Evolutionary conservation across 2,329 filamentous ascomycete genomes (phyloP).

Genomic region (Nemania sp.): DNA sequence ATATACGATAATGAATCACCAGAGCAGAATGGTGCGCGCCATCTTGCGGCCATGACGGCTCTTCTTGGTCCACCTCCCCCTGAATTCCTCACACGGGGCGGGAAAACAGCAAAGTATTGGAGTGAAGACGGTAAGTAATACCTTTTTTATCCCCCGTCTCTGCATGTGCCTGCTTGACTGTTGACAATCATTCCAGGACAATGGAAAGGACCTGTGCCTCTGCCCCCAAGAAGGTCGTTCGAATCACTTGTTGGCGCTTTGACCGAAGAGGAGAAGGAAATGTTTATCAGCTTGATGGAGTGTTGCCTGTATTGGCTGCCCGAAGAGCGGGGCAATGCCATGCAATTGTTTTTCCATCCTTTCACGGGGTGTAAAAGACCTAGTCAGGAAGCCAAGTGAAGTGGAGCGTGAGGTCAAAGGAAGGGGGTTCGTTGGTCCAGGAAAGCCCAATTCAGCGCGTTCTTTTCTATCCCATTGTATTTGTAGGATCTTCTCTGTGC

Average conservation of each 20-base stretch:
- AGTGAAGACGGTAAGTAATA: conserved; percentile 9
- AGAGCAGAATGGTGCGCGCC: conserved; percentile 13
- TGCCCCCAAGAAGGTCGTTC: conserved; percentile 7
- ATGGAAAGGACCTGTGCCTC: conserved; percentile 13
- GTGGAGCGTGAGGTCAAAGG: background rate
- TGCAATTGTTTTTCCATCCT: conserved; percentile 12
- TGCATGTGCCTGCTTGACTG: background rate
- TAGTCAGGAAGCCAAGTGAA: background rate
- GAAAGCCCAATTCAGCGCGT: background rate
- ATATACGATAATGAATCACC: conserved; percentile 11
- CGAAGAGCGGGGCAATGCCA: background rate
- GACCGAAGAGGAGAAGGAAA: conserved; percentile 9
- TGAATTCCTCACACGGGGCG: conserved; percentile 10
- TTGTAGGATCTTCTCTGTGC: background rate
- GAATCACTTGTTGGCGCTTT: conserved; percentile 11
- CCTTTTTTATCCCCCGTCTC: too few species aligned
- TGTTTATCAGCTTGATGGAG: conserved; percentile 3
- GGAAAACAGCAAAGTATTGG: conserved; percentile 16
- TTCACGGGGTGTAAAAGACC: background rate
- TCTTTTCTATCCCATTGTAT: background rate
- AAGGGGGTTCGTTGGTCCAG: background rate
- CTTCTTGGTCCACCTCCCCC: conserved; percentile 12
- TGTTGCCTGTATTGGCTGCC: conserved; percentile 5
- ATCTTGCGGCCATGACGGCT: conserved; percentile 15
- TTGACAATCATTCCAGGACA: conserved; percentile 11